Base-by-base conservation (phyloP, 2,329 filamentous ascomycete species). In the Xylaria sp. region DNA sequence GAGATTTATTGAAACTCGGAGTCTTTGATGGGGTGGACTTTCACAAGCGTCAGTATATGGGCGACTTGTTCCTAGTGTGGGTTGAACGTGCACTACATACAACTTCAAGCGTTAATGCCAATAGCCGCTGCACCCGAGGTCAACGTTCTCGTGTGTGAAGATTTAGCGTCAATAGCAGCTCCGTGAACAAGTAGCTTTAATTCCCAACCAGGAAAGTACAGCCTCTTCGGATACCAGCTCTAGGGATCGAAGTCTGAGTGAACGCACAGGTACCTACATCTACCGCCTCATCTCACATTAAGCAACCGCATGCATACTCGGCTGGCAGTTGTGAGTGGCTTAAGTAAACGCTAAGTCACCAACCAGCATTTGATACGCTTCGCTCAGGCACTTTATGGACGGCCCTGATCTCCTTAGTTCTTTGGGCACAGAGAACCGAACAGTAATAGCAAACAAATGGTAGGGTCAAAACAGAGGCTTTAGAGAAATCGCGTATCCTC, bases 81-180 rank as follows among this genome's bases (percentile, higher is more conserved):
- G 25, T 51, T 25, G 32, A 55, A 13, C 44, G 55, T 59, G 27
- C 47, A 9, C 55, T 58, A 18, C 44, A 12, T 37, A 4, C 16
- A n/a, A 44, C 27, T 21, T n/a, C 13, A n/a, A 47, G 8, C 29
- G 8, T 40, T 42, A 42, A 44, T 58, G 55, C 25, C n/a, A 58
- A 44, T 16, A 66, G 53, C 53, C 64, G 48, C 54, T 25, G 21
- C 54, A 40, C 12, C 60, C 65, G 53, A 50, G 23, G 18, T 21
- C 42, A 42, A 32, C 25, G 23, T 18, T 48, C 37, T 48, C 61
- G 42, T 50, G 32, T 57, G 16, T 42, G 8, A 32, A 57, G n/a
- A 27, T 23, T 51, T 35, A 59, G 29, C 16, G 10, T 48, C 29
- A 58, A 58, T 21, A 16, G 53, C 5, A 32, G 12, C 21, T 23